Base-by-base conservation (phyloP, 2,329 filamentous ascomycete species). In the Pleomassaria siparia region DNA sequence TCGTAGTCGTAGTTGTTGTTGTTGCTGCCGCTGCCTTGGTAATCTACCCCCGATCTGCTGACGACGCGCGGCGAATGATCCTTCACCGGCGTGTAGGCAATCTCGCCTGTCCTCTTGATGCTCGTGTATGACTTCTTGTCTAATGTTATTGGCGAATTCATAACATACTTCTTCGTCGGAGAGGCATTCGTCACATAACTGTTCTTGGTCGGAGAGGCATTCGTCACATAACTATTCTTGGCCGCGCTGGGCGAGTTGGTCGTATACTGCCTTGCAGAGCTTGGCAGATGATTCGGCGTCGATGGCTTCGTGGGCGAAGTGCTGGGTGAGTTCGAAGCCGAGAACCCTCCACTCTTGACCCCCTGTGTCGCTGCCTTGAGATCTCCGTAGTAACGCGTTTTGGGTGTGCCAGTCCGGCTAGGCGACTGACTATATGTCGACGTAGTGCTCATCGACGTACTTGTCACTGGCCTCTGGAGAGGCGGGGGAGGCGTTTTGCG, bases 41-140 rank as follows among this genome's bases (percentile, higher is more conserved):
- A 72, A 42, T 79, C 76, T 3, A 75, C 72, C 3, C 76, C 76
- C 4, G 69, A 72, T 29, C 75, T 60, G 50, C 75, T 77, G 1
- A 79, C 62, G 1, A 78, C 76, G 15, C 76, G 61, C 51, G 66
- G 53, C 44, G 67, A 80, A 36, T 67, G 44, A 11, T 47, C 52
- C 39, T 66, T 54, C 4, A 67, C 56, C 1, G 66, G 56, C 25
- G 55, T 61, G 30, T 64, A 65, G 2, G 55, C 58, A 1, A 59
- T 55, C 24, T 70, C 66, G 26, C 65, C 67, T 6, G 62, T 69
- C 39, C 63, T 62, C 28, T 60, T 55, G 29, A 66, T 58, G 39
- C 62, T 66, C 11, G 64, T 58, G 44, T 62, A 70, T 1, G 47
- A 43, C 52, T 67, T 68, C 55, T 67, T 67, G 49, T 65, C 59